These are phyloP conservation scores for Penicillium coprophilum DNA, from an alignment of 495 filamentous ascomycete genomes.

Conservation along the genomic window DNA sequence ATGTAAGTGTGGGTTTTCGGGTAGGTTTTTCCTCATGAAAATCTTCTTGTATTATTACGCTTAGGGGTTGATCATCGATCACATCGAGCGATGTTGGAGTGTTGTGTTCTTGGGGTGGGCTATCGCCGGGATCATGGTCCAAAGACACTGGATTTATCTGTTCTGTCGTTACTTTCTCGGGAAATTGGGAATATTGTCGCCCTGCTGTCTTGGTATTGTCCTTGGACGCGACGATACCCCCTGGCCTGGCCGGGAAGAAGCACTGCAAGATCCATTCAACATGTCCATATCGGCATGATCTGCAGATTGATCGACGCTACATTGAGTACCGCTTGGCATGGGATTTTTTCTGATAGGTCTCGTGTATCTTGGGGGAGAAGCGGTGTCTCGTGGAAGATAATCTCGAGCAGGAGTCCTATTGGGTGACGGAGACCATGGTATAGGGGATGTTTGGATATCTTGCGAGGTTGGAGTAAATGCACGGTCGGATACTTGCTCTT, in stretches of 20 bases:
- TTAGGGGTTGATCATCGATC: neutral
- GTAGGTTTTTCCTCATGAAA: neutral
- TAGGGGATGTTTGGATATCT: constrained; percentile 7
- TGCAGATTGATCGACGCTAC: neutral
- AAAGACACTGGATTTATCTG: neutral
- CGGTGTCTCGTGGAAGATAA: constrained; percentile 1
- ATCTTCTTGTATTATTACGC: neutral
- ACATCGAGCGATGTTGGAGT: neutral
- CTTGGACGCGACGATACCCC: neutral
- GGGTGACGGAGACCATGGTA: neutral
- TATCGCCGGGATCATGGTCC: neutral
- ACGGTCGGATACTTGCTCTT: neutral
- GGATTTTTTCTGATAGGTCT: neutral
- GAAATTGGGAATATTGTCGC: neutral
- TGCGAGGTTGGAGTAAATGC: constrained; percentile 5
- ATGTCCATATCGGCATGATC: neutral
- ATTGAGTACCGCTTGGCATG: neutral
- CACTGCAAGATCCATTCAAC: neutral
- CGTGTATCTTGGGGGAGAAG: neutral
- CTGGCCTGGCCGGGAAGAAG: neutral
- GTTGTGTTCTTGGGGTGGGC: neutral
- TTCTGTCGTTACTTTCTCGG: neutral
- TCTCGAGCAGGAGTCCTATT: constrained; percentile 8
- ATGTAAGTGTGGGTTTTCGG: neutral
- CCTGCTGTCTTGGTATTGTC: neutral